phyloP scores from a whole-genome alignment of 495 filamentous ascomycete species.

The Penicillium roqueforti region DNA sequence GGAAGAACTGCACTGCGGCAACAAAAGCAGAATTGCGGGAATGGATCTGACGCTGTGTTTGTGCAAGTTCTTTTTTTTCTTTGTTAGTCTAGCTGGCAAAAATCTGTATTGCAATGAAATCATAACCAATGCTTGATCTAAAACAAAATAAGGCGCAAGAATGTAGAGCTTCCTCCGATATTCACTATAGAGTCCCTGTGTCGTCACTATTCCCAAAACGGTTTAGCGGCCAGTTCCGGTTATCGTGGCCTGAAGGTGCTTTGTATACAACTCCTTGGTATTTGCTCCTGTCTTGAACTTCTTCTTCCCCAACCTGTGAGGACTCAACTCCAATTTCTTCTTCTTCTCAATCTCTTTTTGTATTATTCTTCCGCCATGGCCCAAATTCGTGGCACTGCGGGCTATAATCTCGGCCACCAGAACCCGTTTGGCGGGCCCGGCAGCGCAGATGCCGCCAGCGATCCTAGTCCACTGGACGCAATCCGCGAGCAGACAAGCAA shows the following conservation, averaged over 20 bases:
- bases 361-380: conserved; percentile 57
- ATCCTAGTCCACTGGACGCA: conserved; percentile 83
- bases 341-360: conserved; percentile 3
- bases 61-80: not conserved
- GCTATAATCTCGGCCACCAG: conserved; percentile 85
- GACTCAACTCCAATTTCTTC: conserved; percentile 3
- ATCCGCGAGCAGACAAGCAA: conserved; percentile 95
- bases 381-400: conserved; percentile 93
- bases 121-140: conserved; percentile 1
- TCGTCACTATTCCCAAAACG: conserved; percentile 32
- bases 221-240: conserved; percentile 38
- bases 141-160: conserved; percentile 1
- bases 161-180: conserved; percentile 11
- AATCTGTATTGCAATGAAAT: conserved; percentile 8
- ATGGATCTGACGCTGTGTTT: conserved; percentile 8
- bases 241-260: conserved; percentile 44
- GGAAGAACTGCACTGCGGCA: conserved; percentile 1
- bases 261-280: conserved; percentile 24
- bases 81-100: not conserved
- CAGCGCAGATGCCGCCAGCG: conserved; percentile 58
- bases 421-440: conserved; percentile 66
- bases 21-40: conserved; percentile 13
- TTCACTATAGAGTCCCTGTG: conserved; percentile 19
- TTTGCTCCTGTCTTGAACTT: conserved; percentile 14
- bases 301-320: conserved; percentile 8